These are phyloP conservation scores for Alnus rubra DNA, from an alignment of 306 rosid species.

Conservation along the genomic window DNA sequence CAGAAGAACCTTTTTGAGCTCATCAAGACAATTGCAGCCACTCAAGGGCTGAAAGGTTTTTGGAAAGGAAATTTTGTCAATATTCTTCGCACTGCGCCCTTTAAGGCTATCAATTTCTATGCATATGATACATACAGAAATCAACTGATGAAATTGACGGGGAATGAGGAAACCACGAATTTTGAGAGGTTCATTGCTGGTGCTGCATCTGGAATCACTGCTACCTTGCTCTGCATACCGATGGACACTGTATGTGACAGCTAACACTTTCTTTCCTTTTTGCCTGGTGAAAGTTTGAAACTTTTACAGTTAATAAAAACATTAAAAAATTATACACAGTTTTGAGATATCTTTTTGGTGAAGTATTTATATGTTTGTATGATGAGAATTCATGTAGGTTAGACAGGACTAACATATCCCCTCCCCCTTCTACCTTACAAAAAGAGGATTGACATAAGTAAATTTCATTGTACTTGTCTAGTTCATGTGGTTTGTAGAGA, in stretches of 20 bases:
- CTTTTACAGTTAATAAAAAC: background rate
- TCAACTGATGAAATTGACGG: conserved; percentile 66
- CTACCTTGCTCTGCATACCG: conserved; percentile 80
- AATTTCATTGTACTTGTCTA: background rate
- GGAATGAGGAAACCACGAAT: conserved; percentile 76
- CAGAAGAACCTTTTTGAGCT: conserved; percentile 63
- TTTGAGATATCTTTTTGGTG: background rate
- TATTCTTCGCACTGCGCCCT: conserved; percentile 94
- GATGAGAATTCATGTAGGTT: background rate
- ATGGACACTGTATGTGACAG: conserved; percentile 82
- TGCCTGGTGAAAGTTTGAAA: background rate
- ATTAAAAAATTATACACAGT: background rate
- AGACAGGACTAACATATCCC: too few species aligned
- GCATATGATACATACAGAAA: conserved; percentile 93
- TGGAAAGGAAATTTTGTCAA: conserved; percentile 95
- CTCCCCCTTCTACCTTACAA: too few species aligned
- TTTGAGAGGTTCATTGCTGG: conserved; percentile 98
- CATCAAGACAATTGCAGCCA: conserved; percentile 57
- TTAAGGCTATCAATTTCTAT: conserved; percentile 86
- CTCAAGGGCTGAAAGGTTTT: conserved; percentile 93
- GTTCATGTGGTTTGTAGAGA: background rate
- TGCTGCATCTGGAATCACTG: conserved; percentile 94
- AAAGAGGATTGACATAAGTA: too few species aligned
- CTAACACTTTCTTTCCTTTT: background rate
- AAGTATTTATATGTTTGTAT: background rate